A percentile compares a stretch with the other conserved stretches of the same genome.
Evolutionary conservation across 139 green algal genomes (phyloP).

Genomic region (Micromonas pusilla): DNA sequence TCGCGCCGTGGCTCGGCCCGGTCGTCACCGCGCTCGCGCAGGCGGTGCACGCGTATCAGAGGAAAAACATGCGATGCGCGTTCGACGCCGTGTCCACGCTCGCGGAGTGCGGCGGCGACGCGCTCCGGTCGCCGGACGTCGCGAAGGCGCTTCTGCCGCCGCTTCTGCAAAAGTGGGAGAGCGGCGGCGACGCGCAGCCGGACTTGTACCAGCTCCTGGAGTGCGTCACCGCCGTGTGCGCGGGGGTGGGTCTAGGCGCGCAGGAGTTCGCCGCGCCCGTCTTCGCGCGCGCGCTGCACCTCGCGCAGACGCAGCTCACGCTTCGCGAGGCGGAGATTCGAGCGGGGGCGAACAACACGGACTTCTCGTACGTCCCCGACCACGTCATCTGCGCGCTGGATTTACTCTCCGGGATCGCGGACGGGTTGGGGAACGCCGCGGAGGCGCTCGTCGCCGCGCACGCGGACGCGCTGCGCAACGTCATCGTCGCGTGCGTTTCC

Average conservation of each 20-base stretch:
- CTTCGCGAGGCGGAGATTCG: slow-evolving; percentile 30
- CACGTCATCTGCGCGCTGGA: slow-evolving; percentile 64
- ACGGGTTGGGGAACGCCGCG: slow-evolving; percentile 7
- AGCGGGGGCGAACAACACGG: slow-evolving; percentile 8
- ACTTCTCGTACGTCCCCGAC: slow-evolving; percentile 40
- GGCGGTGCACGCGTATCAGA: slow-evolving; percentile 42
- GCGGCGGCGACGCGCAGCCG: slow-evolving; percentile 46
- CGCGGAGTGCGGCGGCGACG: slow-evolving; percentile 46
- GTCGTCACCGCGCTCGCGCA: slow-evolving; percentile 42
- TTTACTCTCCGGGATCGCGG: slow-evolving; percentile 60
- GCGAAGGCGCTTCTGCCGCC: slow-evolving; percentile 43
- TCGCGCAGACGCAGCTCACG: slow-evolving; percentile 49
- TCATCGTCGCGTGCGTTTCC: slow-evolving; percentile 55
- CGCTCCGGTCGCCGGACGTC: slow-evolving; percentile 26
- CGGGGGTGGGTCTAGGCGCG: not conserved
- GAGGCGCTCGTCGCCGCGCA: slow-evolving; percentile 34
- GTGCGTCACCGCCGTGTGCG: slow-evolving; percentile 49
- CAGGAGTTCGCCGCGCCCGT: slow-evolving; percentile 56
- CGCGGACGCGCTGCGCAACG: slow-evolving; percentile 43
- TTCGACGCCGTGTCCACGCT: slow-evolving; percentile 80
- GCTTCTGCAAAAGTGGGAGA: slow-evolving; percentile 46
- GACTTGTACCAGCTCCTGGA: slow-evolving; percentile 81
- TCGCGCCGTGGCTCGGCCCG: slow-evolving; percentile 40
- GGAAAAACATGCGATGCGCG: slow-evolving; percentile 64
- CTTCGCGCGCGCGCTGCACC: slow-evolving; percentile 55